Evolutionary conservation across 306 rosid species (phyloP).

Genomic region (Astragalus membranaceus): DNA sequence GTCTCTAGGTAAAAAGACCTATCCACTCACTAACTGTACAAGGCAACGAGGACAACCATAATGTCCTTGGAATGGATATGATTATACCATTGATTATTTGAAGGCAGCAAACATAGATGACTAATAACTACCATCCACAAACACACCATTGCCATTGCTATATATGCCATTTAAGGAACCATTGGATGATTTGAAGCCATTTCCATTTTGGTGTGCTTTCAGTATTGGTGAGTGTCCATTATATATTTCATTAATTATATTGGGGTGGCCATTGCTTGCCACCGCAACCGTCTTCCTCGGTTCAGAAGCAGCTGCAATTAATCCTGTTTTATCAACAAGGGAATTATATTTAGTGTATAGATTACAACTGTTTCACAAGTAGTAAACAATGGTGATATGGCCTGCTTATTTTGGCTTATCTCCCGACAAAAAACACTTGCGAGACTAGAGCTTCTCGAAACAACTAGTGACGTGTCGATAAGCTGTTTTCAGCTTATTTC

Average conservation of each 20-base stretch:
- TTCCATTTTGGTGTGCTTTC: slow-evolving; percentile 46
- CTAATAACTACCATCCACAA: slow-evolving; percentile 31
- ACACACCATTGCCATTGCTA: slow-evolving; percentile 63
- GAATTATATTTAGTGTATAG: neutral
- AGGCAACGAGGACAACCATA: slow-evolving; percentile 33
- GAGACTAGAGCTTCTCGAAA: no score
- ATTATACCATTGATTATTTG: slow-evolving; percentile 16
- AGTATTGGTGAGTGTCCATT: slow-evolving; percentile 38
- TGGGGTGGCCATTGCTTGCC: slow-evolving; percentile 32
- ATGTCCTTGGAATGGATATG: slow-evolving; percentile 29
- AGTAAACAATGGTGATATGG: no score
- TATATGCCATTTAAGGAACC: slow-evolving; percentile 53
- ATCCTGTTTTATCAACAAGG: slow-evolving; percentile 39
- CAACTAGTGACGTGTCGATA: no score
- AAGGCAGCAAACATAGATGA: slow-evolving; percentile 8
- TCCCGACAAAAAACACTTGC: no score
- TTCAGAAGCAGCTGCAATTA: slow-evolving; percentile 63
- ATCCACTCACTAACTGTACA: slow-evolving; percentile 89
- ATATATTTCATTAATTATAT: slow-evolving; percentile 27
- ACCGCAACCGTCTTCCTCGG: slow-evolving; percentile 14
- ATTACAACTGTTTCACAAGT: no score
- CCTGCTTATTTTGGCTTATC: no score
- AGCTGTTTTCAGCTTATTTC: no score
- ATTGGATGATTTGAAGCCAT: slow-evolving; percentile 43
- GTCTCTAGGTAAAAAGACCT: slow-evolving; percentile 49